phyloP scores from a whole-genome alignment of 2,329 filamentous ascomycete genomes.

The Paraphoma sp. region DNA sequence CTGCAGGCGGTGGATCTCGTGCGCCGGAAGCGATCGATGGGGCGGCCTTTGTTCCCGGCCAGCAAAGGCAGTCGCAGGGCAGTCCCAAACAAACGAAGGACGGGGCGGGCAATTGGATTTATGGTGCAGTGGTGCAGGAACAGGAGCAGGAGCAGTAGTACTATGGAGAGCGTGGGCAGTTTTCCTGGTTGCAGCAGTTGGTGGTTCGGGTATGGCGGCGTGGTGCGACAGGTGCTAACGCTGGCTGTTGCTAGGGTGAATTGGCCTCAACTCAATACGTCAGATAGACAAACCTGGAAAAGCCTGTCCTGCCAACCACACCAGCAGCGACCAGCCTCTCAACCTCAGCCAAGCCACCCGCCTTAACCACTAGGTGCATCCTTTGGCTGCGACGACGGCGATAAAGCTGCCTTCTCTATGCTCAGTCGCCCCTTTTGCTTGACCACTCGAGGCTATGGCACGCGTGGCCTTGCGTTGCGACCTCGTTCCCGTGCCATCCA shows the following conservation, averaged over 20 bases:
- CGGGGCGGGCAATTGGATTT: not conserved
- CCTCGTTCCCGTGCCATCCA: not conserved
- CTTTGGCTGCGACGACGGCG: not conserved
- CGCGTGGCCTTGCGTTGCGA: not conserved
- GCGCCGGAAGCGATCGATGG: not conserved
- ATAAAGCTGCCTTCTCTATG: not conserved
- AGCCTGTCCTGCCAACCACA: not conserved
- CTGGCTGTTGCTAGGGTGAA: not conserved
- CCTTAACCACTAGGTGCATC: not conserved
- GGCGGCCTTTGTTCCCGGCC: not conserved
- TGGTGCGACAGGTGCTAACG: not conserved
- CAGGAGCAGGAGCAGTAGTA: not conserved
- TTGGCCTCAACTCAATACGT: not conserved
- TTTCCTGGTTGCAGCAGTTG: not conserved
- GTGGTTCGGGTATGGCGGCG: too few species aligned
- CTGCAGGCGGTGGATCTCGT: constrained; percentile 11
- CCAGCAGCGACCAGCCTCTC: not conserved
- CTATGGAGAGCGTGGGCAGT: not conserved
- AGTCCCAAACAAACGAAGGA: not conserved
- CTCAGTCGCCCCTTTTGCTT: not conserved
- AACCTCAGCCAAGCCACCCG: not conserved
- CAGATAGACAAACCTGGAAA: not conserved
- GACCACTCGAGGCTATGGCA: not conserved
- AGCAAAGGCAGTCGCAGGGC: not conserved
- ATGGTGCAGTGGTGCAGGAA: not conserved